Conservation (phyloP, 2,329 filamentous ascomycete species). For the Fusarium chlamydosporum region DNA sequence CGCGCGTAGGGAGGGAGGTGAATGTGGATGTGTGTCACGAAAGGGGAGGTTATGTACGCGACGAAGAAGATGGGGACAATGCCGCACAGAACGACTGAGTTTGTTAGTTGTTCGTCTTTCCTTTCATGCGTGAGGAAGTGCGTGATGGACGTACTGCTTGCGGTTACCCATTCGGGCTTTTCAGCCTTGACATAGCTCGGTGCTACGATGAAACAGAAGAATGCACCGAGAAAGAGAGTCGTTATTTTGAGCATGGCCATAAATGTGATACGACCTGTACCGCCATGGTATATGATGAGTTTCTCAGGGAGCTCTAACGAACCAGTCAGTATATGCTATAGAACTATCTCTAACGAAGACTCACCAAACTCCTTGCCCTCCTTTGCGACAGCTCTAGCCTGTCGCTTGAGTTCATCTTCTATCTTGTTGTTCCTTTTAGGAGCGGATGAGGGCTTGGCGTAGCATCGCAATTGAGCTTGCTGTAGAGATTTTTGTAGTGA, state of each 20-base stretch:
- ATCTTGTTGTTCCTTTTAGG: conserved; percentile 35
- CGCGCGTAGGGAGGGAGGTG: conserved; percentile 76
- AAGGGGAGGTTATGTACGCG: conserved; percentile 75
- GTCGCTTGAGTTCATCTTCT: conserved; percentile 50
- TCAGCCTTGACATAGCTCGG: conserved; percentile 68
- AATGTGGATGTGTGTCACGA: conserved; percentile 80
- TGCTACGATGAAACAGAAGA: conserved; percentile 74
- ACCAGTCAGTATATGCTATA: not conserved
- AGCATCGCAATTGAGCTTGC: conserved; percentile 46
- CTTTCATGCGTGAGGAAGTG: not conserved
- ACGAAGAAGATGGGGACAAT: conserved; percentile 76
- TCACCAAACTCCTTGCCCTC: conserved; percentile 44
- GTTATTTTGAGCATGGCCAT: conserved; percentile 79
- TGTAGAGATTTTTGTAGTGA: conserved; percentile 49
- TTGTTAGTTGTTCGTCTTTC: conserved; percentile 10
- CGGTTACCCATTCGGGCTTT: conserved; percentile 55
- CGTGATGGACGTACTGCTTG: conserved; percentile 55
- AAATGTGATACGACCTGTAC: conserved; percentile 75
- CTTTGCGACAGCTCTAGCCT: conserved; percentile 48
- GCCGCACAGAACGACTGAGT: conserved; percentile 70
- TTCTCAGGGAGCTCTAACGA: conserved; percentile 66
- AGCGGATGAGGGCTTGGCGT: conserved; percentile 37
- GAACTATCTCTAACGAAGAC: accelerated
- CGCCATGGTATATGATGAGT: conserved; percentile 82
- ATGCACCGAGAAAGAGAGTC: conserved; percentile 76